Evolutionary conservation across 176 grass and related monocot species (phyloP).

Genomic region (Oryza meyeriana): DNA sequence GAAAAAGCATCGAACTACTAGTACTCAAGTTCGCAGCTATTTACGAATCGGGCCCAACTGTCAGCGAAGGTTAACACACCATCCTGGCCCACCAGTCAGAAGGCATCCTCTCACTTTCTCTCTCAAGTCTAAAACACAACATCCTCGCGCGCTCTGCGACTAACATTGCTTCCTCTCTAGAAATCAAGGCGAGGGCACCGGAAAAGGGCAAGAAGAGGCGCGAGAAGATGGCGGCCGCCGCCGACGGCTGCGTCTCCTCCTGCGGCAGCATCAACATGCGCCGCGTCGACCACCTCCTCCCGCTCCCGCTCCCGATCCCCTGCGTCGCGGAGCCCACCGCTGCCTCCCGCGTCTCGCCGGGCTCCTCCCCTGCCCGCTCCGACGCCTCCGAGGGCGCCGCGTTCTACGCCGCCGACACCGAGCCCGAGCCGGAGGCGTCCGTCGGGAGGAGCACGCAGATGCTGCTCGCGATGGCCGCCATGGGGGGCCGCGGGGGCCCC

Average conservation of each 20-base stretch:
- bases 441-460: conserved; percentile 59
- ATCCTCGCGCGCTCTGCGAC: conserved; percentile 33
- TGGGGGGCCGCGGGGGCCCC: conserved; percentile 39
- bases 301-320: conserved; percentile 36
- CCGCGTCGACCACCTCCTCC: conserved; percentile 22
- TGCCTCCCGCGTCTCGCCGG: conserved; percentile 40
- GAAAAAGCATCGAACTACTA: background rate
- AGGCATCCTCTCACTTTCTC: background rate
- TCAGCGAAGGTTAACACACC: background rate
- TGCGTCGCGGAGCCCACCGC: conserved; percentile 43
- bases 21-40: background rate
- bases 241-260: conserved; percentile 34
- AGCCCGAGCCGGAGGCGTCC: conserved; percentile 27
- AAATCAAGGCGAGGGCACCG: background rate
- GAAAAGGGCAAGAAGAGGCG: conserved; percentile 34
- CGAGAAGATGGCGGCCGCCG: conserved; percentile 41
- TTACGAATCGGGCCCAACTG: background rate
- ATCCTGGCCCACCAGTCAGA: background rate
- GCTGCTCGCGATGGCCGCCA: conserved; percentile 55
- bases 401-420: conserved; percentile 26
- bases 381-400: conserved; percentile 35
- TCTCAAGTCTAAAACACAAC: background rate
- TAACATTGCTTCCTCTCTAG: background rate
- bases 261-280: conserved; percentile 45
- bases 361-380: conserved; percentile 43